These are phyloP conservation scores for Bullera alba DNA, from an alignment of 768 basidiomycete genomes.

Conservation along the genomic window DNA sequence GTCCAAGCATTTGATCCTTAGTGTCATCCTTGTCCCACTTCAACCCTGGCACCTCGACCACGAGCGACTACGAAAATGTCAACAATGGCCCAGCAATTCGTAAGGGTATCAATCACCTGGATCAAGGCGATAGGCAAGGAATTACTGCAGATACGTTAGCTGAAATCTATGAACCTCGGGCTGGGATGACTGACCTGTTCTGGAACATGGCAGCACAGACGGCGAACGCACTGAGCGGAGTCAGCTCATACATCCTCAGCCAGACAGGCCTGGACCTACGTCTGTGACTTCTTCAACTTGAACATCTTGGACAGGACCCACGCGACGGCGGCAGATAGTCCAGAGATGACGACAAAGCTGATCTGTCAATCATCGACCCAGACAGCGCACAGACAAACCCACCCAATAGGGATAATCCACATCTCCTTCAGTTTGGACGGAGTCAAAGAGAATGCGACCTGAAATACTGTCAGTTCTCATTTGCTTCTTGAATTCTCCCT, in stretches of 20 bases:
- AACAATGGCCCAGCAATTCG: too few relatives aligned
- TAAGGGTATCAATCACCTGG: slow-evolving; percentile 38
- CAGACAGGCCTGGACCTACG: slow-evolving; percentile 49
- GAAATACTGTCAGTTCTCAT: neutral
- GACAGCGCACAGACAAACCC: slow-evolving; percentile 2
- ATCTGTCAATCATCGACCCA: too few relatives aligned
- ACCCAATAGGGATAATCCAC: slow-evolving; percentile 46
- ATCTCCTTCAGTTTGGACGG: slow-evolving; percentile 51
- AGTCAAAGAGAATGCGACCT: slow-evolving; percentile 74
- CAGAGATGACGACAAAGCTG: slow-evolving; percentile 72
- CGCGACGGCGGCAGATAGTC: slow-evolving; percentile 63
- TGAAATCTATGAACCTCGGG: neutral
- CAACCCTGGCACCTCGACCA: slow-evolving; percentile 69
- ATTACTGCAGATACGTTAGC: slow-evolving; percentile 65
- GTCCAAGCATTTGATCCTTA: slow-evolving; percentile 79
- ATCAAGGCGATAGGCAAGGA: slow-evolving; percentile 91
- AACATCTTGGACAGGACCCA: slow-evolving; percentile 59
- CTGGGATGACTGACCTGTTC: slow-evolving; percentile 32
- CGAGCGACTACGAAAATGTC: slow-evolving; percentile 58
- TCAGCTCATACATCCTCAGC: neutral
- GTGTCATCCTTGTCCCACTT: slow-evolving; percentile 77
- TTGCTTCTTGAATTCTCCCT: neutral
- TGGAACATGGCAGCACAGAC: slow-evolving; percentile 46
- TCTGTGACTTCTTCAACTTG: slow-evolving; percentile 67
- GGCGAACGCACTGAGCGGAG: slow-evolving; percentile 38